Evolutionary conservation across 768 basidiomycete genomes (phyloP).

Genomic region (Collybiopsis confluens): DNA sequence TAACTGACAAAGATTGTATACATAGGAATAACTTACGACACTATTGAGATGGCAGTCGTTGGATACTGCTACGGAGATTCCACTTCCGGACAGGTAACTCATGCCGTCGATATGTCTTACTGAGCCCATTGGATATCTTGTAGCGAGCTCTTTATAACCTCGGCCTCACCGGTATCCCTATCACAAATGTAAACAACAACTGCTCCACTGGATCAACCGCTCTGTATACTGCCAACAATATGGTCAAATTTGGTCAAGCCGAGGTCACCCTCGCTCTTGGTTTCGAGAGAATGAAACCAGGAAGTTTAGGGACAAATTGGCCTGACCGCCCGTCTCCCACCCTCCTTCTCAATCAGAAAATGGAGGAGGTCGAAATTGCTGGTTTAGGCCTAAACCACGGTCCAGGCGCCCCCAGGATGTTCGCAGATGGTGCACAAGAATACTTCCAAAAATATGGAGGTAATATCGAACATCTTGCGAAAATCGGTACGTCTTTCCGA

Average conservation of each 20-base stretch:
- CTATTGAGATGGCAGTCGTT: slow-evolving; percentile 66
- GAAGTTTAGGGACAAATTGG: slow-evolving; percentile 65
- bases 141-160: slow-evolving; percentile 79
- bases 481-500: slow-evolving; percentile 53
- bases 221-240: slow-evolving; percentile 67
- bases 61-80: slow-evolving; percentile 82
- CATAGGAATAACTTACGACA: slow-evolving; percentile 79
- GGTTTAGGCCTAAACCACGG: slow-evolving; percentile 61
- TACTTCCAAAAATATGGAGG: slow-evolving; percentile 76
- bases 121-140: not conserved
- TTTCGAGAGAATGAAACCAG: slow-evolving; percentile 81
- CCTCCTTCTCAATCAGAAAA: slow-evolving; percentile 37
- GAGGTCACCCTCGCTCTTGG: slow-evolving; percentile 81
- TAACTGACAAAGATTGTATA: not conserved
- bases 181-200: slow-evolving; percentile 86
- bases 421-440: slow-evolving; percentile 71
- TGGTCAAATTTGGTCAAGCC: slow-evolving; percentile 63
- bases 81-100: slow-evolving; percentile 63
- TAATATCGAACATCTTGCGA: slow-evolving; percentile 60
- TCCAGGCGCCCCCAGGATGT: slow-evolving; percentile 68
- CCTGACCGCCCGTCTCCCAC: slow-evolving; percentile 51
- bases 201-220: slow-evolving; percentile 82
- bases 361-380: slow-evolving; percentile 43
- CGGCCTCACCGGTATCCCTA: slow-evolving; percentile 79
- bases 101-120: not conserved